Percentiles rank a stretch among this genome's conserved stretches.
These are phyloP conservation scores for Calonectria honghensis DNA, from an alignment of 2,329 filamentous ascomycete genomes.

Conservation along the genomic window DNA sequence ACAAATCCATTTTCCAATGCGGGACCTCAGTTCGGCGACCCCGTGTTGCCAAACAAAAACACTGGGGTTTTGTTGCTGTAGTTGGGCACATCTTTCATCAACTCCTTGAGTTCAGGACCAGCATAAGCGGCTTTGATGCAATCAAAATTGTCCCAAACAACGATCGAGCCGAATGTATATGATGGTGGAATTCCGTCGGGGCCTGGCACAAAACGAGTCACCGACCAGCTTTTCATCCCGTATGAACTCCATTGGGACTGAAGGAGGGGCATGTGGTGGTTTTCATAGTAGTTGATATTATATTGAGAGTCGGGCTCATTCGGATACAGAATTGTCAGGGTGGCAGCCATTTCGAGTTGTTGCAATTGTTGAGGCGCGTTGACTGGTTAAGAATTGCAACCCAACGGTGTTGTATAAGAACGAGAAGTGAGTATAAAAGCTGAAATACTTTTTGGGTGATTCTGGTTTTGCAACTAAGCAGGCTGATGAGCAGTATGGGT, in stretches of 20 bases:
- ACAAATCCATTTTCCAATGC: no score
- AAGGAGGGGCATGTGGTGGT: not conserved
- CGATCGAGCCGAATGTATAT: not conserved
- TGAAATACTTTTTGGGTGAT: not conserved
- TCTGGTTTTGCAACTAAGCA: not conserved
- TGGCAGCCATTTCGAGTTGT: not conserved
- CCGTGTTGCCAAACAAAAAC: not conserved
- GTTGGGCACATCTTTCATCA: slow-evolving; percentile 3
- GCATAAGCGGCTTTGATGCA: not conserved
- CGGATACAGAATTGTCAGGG: not conserved
- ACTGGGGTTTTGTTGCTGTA: not conserved
- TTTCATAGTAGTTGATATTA: not conserved
- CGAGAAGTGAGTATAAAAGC: not conserved
- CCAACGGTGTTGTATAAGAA: not conserved
- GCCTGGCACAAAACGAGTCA: not conserved
- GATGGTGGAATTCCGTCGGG: not conserved
- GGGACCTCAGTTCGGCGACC: not conserved
- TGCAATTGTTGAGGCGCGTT: no score
- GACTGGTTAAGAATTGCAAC: not conserved
- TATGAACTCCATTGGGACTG: not conserved
- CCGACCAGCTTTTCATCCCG: not conserved
- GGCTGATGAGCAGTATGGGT: not conserved
- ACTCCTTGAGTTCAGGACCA: not conserved
- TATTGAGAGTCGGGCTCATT: not conserved
- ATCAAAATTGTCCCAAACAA: not conserved